phyloP scores from a whole-genome alignment of 2,329 filamentous ascomycete genomes.

The Microascus cirrosus region DNA sequence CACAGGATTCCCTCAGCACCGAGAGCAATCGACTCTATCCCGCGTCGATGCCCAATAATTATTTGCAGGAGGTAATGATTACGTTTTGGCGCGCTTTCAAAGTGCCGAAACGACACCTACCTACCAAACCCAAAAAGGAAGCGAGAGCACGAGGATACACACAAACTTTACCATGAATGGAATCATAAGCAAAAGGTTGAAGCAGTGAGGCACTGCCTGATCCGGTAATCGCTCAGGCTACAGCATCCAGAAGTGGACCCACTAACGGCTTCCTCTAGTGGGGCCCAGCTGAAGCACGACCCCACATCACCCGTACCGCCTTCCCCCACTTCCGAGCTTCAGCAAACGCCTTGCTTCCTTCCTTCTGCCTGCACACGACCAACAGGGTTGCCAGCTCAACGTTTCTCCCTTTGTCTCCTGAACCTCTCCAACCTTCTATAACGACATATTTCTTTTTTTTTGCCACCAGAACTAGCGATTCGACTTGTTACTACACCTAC shows the following conservation, averaged over 20 bases:
- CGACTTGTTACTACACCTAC: neutral
- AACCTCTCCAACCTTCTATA: neutral
- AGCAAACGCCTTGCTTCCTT: neutral
- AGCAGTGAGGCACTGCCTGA: no score
- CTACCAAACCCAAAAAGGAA: no score
- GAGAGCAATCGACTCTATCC: no score
- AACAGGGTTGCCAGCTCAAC: neutral
- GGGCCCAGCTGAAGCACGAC: neutral
- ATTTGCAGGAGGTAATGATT: no score
- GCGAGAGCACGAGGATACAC: no score
- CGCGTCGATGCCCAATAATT: no score
- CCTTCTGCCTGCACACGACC: neutral
- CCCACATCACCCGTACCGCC: neutral
- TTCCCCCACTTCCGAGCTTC: neutral
- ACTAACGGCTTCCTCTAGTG: neutral
- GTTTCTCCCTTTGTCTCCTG: neutral
- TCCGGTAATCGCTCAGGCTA: neutral
- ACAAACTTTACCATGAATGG: no score
- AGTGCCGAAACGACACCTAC: no score
- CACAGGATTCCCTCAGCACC: no score
- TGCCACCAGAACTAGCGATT: neutral
- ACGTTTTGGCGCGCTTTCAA: no score
- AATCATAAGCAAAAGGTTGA: no score
- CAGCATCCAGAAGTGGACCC: neutral
- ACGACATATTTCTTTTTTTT: neutral